Evolutionary conservation across 805 yeast genomes (phyloP).

Genomic region (Metschnikowia sp.): DNA sequence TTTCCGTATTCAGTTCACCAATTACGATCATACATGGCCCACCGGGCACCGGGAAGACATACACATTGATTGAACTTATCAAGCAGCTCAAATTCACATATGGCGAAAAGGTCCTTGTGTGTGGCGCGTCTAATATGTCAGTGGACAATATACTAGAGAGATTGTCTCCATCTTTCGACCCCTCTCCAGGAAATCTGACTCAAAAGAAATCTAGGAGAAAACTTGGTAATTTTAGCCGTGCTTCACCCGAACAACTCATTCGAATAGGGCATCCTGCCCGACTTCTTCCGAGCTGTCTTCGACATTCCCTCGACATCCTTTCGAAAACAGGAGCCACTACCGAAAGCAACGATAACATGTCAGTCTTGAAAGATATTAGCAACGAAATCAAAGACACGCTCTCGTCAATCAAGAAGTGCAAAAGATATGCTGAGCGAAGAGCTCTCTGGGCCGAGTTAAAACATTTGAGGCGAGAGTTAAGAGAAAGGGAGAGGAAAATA

Average conservation of each 20-base stretch:
- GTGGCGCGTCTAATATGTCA: conserved; percentile 92
- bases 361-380: conserved; percentile 63
- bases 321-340: conserved; percentile 58
- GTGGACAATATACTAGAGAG: conserved; percentile 90
- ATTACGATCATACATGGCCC: conserved; percentile 72
- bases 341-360: conserved; percentile 23
- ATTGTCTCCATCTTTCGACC: conserved; percentile 35
- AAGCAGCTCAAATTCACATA: conserved; percentile 56
- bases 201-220: conserved; percentile 9
- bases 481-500: conserved; percentile 61
- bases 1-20: conserved; percentile 55
- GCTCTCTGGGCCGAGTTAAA: conserved; percentile 69
- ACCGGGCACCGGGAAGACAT: conserved; percentile 82
- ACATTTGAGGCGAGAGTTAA: conserved; percentile 64
- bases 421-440: conserved; percentile 60
- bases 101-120: conserved; percentile 62
- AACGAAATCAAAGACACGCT: conserved; percentile 64
- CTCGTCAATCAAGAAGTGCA: conserved; percentile 56
- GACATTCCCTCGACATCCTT: conserved; percentile 74
- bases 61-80: conserved; percentile 77
- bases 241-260: conserved; percentile 44
- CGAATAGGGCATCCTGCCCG: conserved; percentile 95
- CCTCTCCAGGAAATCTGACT: background rate
- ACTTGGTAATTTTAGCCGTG: conserved; percentile 22
- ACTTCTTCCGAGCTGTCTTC: conserved; percentile 53